Evolutionary conservation across 495 filamentous ascomycete species (phyloP).

Genomic region (Aspergillus ellipticus): DNA sequence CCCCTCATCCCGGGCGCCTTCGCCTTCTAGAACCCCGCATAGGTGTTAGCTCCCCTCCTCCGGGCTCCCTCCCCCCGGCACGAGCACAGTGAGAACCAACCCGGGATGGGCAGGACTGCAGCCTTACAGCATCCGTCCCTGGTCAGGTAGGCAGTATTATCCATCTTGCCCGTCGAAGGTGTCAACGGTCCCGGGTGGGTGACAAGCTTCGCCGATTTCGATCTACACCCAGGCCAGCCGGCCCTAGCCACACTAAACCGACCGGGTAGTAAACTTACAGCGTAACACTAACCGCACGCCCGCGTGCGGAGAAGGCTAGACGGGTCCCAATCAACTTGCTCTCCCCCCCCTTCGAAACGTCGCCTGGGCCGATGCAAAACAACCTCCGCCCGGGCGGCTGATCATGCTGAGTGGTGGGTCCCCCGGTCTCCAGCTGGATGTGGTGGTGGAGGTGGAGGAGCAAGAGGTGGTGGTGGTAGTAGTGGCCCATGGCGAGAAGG

Average conservation of each 20-base stretch:
- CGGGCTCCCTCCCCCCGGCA: too few relatives aligned
- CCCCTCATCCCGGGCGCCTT: neutral
- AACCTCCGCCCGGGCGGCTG: neutral
- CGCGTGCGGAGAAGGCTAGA: constrained; percentile 20
- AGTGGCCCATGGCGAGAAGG: too few relatives aligned
- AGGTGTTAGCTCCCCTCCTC: neutral
- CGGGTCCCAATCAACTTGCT: neutral
- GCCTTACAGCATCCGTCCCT: too few relatives aligned
- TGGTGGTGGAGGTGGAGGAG: too few relatives aligned
- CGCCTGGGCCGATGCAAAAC: neutral
- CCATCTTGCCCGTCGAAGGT: neutral
- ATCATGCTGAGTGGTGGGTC: neutral
- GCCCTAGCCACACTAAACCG: too few relatives aligned
- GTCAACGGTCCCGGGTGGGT: neutral
- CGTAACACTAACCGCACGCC: neutral
- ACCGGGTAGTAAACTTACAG: neutral
- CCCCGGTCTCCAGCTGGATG: too few relatives aligned
- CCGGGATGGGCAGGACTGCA: too few relatives aligned
- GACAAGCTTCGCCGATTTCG: neutral
- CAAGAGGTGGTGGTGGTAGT: too few relatives aligned
- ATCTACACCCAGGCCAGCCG: neutral
- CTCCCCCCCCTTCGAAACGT: neutral
- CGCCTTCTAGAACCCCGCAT: constrained; percentile 1
- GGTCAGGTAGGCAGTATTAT: too few relatives aligned
- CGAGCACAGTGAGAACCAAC: too few relatives aligned